Evolutionary conservation across 441 rosid genomes (phyloP).

Genomic region (Pelargonium australe): DNA sequence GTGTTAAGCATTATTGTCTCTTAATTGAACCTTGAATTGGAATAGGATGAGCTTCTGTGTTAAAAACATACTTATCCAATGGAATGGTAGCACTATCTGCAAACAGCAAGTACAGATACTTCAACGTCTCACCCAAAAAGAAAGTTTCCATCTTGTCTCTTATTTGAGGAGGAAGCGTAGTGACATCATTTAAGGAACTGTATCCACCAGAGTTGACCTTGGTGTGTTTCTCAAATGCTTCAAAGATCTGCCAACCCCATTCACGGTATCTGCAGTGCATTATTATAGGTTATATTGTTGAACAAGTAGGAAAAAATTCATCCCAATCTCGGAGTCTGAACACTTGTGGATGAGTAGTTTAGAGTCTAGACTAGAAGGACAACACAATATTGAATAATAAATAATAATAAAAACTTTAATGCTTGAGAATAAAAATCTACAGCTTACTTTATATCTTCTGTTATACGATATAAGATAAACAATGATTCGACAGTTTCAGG

Average conservation of each 20-base stretch:
- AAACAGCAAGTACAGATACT: constrained; percentile 84
- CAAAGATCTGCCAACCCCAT: constrained; percentile 97
- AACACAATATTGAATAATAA: constrained; percentile 10
- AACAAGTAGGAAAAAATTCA: constrained; percentile 1
- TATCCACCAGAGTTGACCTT: constrained; percentile 85
- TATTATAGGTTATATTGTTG: constrained; percentile 19
- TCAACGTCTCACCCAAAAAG: constrained; percentile 83
- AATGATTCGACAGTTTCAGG: constrained; percentile 96
- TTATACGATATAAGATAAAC: constrained; percentile 73
- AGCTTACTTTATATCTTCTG: constrained; percentile 72
- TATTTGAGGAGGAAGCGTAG: constrained; percentile 61
- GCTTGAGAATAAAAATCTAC: constrained; percentile 12
- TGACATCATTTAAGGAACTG: constrained; percentile 76
- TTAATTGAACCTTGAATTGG: constrained; percentile 45
- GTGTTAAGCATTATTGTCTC: constrained; percentile 13
- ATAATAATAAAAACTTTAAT: neutral
- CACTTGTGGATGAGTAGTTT: neutral
- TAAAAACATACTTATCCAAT: constrained; percentile 75
- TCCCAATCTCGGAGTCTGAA: neutral
- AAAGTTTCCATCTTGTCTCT: constrained; percentile 97
- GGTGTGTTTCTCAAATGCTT: constrained; percentile 83
- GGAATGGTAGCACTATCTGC: constrained; percentile 65
- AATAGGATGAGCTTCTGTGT: constrained; percentile 91
- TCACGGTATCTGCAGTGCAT: constrained; percentile 63
- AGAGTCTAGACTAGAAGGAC: neutral